These are phyloP conservation scores for Psidium guajava DNA, from an alignment of 345 rosid species.

Conservation along the genomic window DNA sequence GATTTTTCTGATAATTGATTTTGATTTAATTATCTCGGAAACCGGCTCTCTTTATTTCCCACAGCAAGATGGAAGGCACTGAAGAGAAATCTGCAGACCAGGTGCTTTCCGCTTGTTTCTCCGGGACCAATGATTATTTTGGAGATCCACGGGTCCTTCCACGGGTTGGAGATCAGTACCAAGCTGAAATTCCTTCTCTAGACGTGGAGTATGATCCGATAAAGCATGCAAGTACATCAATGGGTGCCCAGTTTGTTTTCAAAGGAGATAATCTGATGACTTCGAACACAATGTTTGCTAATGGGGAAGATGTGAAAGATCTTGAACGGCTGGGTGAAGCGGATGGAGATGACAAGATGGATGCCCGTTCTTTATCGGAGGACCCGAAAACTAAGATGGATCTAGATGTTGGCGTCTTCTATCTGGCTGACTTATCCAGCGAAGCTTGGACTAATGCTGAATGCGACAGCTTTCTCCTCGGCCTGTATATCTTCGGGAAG, in stretches of 20 bases:
- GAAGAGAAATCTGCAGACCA: background rate
- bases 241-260: background rate
- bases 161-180: slow-evolving; percentile 43
- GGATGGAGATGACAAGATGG: background rate
- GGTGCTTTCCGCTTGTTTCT: background rate
- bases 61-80: background rate
- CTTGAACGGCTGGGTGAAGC: background rate
- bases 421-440: slow-evolving; percentile 20
- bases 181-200: slow-evolving; percentile 35
- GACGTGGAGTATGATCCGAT: slow-evolving; percentile 3
- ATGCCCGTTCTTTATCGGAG: background rate
- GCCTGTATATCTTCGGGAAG: slow-evolving; percentile 51
- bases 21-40: background rate
- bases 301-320: background rate
- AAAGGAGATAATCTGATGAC: background rate
- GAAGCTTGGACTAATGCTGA: slow-evolving; percentile 26
- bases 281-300: background rate
- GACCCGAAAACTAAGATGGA: background rate
- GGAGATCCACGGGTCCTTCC: slow-evolving; percentile 38
- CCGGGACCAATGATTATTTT: slow-evolving; percentile 4
- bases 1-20: background rate
- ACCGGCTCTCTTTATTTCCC: background rate
- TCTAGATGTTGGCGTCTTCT: background rate
- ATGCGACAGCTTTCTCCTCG: slow-evolving; percentile 32
- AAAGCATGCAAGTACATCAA: background rate